Evolutionary conservation across 768 basidiomycete genomes (phyloP).

Genomic region (Megacollybia marginata): DNA sequence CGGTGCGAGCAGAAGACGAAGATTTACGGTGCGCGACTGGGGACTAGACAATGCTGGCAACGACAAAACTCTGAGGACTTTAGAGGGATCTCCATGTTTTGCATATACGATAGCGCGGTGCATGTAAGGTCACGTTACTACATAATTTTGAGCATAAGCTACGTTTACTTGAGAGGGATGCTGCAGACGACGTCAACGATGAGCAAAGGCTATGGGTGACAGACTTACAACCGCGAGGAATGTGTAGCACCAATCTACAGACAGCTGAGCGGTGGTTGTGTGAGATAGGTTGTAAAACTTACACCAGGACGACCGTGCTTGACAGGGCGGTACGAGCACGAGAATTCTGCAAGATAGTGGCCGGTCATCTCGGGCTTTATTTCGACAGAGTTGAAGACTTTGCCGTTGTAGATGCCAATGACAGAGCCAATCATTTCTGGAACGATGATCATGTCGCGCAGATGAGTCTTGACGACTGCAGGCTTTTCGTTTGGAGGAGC

Average conservation of each 20-base stretch:
- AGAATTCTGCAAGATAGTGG: constrained; percentile 98
- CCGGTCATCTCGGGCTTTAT: constrained; percentile 99
- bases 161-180: constrained; percentile 91
- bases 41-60: constrained; percentile 49
- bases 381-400: constrained; percentile 95
- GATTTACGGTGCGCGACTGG: constrained; percentile 47
- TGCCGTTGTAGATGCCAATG: constrained; percentile 97
- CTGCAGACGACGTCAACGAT: constrained; percentile 26
- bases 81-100: constrained; percentile 49
- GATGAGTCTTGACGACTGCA: constrained; percentile 96
- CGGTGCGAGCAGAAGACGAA: constrained; percentile 63
- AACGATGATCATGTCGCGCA: constrained; percentile 99
- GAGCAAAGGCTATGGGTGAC: neutral
- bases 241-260: constrained; percentile 82
- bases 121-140: constrained; percentile 3
- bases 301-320: constrained; percentile 99
- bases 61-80: constrained; percentile 48
- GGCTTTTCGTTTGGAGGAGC: constrained; percentile 99
- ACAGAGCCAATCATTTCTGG: constrained; percentile 99
- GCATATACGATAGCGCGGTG: constrained; percentile 65
- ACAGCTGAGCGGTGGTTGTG: constrained; percentile 6
- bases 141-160: neutral
- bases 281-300: too few species aligned
- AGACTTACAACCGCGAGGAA: constrained; percentile 71
- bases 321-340: constrained; percentile 96